These are phyloP conservation scores for Berkeleyomyces rouxiae DNA, from an alignment of 2,329 filamentous ascomycete genomes.

Conservation along the genomic window DNA sequence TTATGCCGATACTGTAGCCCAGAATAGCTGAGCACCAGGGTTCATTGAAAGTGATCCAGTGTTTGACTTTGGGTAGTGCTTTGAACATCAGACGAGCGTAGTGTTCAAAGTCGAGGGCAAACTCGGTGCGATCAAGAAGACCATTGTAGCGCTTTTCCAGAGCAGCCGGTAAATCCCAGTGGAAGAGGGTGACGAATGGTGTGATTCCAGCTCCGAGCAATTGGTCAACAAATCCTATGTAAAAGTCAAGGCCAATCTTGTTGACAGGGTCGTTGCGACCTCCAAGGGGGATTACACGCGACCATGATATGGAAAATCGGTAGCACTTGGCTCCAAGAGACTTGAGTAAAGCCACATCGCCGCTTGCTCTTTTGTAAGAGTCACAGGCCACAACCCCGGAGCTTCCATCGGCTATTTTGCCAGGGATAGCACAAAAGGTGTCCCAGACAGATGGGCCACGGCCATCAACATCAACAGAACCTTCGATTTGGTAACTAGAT, in stretches of 20 bases:
- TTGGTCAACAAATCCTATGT: slow-evolving; percentile 63
- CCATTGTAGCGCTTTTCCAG: slow-evolving; percentile 71
- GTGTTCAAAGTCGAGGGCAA: slow-evolving; percentile 62
- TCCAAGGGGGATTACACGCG: slow-evolving; percentile 70
- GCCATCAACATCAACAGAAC: slow-evolving; percentile 55
- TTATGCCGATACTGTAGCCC: slow-evolving; percentile 60
- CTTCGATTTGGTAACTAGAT: slow-evolving; percentile 73
- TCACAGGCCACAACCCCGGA: slow-evolving; percentile 69
- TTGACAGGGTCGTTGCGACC: slow-evolving; percentile 71
- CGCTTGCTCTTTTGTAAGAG: slow-evolving; percentile 62
- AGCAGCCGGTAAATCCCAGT: slow-evolving; percentile 73
- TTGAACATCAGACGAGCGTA: slow-evolving; percentile 65
- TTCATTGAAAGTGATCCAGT: slow-evolving; percentile 87
- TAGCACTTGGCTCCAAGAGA: slow-evolving; percentile 56
- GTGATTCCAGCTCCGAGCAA: slow-evolving; percentile 59
- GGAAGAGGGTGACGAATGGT: slow-evolving; percentile 69
- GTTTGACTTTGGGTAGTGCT: slow-evolving; percentile 58
- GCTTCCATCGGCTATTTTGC: slow-evolving; percentile 66
- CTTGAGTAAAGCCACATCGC: slow-evolving; percentile 67
- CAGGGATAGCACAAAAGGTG: slow-evolving; percentile 63
- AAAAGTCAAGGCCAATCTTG: slow-evolving; percentile 59
- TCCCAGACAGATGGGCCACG: slow-evolving; percentile 79
- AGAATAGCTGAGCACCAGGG: slow-evolving; percentile 73
- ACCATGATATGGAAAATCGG: slow-evolving; percentile 75
- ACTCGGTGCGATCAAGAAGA: slow-evolving; percentile 64